Base-by-base conservation (phyloP, 306 rosid species). In the Trifolium pratense region DNA sequence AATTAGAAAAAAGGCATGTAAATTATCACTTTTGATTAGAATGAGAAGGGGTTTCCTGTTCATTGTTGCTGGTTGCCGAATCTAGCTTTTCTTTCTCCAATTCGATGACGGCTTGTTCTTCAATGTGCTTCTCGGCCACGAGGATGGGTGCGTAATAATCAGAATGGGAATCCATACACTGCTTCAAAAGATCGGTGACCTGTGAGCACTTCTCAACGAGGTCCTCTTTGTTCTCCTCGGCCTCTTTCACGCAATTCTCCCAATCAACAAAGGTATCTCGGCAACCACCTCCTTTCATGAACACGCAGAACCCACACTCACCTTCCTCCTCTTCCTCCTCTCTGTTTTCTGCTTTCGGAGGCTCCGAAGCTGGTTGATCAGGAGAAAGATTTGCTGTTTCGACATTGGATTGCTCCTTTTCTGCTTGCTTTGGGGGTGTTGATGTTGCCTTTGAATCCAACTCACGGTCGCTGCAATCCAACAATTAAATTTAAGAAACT, bases 231-330 rank as follows among this genome's bases (percentile, higher is more conserved):
- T 64, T 87, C 70, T 81, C 77, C 69, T 92, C 91, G 0, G 94
- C 90, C 13, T 87, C 94, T 46, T 79, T 84, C 2, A 92, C 55
- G 77, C 97, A 92, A 5, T 88, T 62, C 60, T 92, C 97, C 96
- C 96, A 92, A 10, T 73, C 76, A 8, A 55, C 51, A 68, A 90
- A 92, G 62, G 83, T 67, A 7, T 92, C 96, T 66, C 57, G 81
- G 86, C 97, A 92, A 0, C 89, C 92, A 0, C 97, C 97, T 1
- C 72, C 94, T 78, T 92, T 92, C 97, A 92, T 92, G 88, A 79
- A 92, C 81, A 92, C 31, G 76, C 97, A 92, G 53, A 92, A 92
- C 64, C 97, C 97, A 29, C 97, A 92, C 85, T 92, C 96, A 3
- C 88, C 94, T 56, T 81, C 84, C 46, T 77, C 88, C 3, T 49